Base-by-base conservation (phyloP, 495 filamentous ascomycete genomes). In the Daldinia caldariorum region DNA sequence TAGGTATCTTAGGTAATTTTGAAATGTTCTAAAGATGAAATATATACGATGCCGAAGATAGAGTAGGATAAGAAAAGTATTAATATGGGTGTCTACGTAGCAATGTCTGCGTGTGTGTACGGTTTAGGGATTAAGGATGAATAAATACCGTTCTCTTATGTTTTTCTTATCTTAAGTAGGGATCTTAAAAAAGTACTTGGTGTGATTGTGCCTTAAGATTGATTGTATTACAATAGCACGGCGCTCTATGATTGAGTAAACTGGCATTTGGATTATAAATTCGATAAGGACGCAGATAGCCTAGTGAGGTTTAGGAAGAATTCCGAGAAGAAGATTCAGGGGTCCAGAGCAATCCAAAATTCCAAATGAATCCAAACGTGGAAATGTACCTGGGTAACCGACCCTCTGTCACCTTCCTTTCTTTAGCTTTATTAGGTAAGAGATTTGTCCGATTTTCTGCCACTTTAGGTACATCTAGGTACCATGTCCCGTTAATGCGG, bases 281-380 rank as follows among this genome's bases (percentile, higher is more conserved):
- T 58, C 41, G 57, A 70, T 70, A 55, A 63, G 68, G 39, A 53
- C 45, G 58, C 62, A 45, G 37, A 71, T 16, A 26, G 45, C 2
- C 54, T 62, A 67, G 58, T 59, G 12, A 31, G 20, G 59, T 41
- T 71, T 67, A 16, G 63, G 69, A 59, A 71, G 18, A 53, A 58
- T 57, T 65, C 68, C 68, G 62, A 62, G 8, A 20, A 54, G 4
- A 20, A 20, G 39, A 53, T 32, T 57, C 62, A 66, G 51, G 62
- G 68, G 62, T 61, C 57, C 13, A 55, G 49, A 31, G 13, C 49
- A 53, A 32, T 29, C 49, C 26, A 18, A 51, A 51, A 10, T 14
- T 51, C 22, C 22, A 51, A 51, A 22, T 31, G 49, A 3, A 51
- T 22, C n/a, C 47, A 26, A 26, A 26, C 26, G 26, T 26, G 26